A percentile compares a stretch with the other conserved stretches of the same genome.
Evolutionary conservation across 306 rosid species (phyloP).

Genomic region (Begonia peltatifolia): DNA sequence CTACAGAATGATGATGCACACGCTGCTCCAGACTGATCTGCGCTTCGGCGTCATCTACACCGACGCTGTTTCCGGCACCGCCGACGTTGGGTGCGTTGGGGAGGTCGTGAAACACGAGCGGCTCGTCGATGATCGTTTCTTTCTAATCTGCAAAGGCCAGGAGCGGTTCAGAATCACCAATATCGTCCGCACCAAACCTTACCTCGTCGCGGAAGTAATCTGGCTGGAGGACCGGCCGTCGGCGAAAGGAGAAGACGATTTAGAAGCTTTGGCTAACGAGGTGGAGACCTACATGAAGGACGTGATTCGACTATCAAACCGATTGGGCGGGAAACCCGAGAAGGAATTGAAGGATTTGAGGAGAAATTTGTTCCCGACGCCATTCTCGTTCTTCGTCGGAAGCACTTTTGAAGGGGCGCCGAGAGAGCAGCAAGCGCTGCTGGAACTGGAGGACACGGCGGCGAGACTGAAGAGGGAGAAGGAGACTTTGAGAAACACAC

Average conservation of each 20-base stretch:
- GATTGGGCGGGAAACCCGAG: conserved; percentile 85
- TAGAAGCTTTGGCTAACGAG: conserved; percentile 53
- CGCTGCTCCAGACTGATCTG: conserved; percentile 89
- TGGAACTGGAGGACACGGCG: conserved; percentile 86
- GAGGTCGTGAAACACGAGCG: conserved; percentile 95
- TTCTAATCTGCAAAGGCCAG: conserved; percentile 86
- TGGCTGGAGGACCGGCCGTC: conserved; percentile 97
- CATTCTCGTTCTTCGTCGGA: conserved; percentile 90
- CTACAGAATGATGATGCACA: conserved; percentile 98
- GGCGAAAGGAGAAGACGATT: conserved; percentile 41
- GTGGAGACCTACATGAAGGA: conserved; percentile 88
- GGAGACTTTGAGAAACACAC: conserved; percentile 82
- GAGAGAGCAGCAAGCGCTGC: conserved; percentile 89
- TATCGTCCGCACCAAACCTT: conserved; percentile 75
- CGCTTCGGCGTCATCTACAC: conserved; percentile 88
- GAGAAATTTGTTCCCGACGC: conserved; percentile 83
- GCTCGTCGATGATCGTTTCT: conserved; percentile 90
- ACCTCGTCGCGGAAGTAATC: conserved; percentile 72
- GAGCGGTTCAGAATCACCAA: conserved; percentile 75
- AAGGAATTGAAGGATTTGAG: conserved; percentile 86
- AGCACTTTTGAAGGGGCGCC: conserved; percentile 98
- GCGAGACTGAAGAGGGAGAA: conserved; percentile 76
- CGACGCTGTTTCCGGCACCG: conserved; percentile 62
- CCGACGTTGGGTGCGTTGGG: conserved; percentile 91
- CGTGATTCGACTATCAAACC: conserved; percentile 77